phyloP scores from a whole-genome alignment of 176 grass and related monocot species.

The Thalia dealbata region DNA sequence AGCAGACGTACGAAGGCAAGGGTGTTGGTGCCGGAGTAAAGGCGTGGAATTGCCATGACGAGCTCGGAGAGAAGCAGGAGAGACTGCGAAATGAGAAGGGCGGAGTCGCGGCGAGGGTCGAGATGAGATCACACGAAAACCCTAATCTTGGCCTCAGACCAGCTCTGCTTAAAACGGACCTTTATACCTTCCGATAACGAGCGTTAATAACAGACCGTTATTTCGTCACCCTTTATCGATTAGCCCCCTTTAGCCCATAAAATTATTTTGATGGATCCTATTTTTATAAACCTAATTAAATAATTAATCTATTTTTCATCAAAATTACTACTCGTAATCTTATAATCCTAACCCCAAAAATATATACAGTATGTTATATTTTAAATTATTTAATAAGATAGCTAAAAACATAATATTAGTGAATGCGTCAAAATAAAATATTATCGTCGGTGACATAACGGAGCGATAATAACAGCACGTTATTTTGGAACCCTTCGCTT shows the following conservation, averaged over 20 bases:
- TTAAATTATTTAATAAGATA: too few species aligned
- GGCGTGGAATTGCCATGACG: background rate
- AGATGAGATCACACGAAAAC: background rate
- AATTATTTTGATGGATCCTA: too few species aligned
- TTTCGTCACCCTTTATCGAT: background rate
- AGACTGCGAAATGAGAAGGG: background rate
- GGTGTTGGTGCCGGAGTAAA: slow-evolving; percentile 4
- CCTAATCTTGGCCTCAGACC: background rate
- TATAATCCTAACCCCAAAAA: too few species aligned
- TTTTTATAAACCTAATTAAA: too few species aligned
- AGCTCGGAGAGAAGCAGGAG: background rate
- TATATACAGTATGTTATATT: too few species aligned
- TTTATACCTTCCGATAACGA: background rate
- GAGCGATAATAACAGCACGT: background rate
- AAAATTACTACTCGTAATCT: too few species aligned
- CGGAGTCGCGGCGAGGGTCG: background rate
- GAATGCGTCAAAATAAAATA: too few species aligned
- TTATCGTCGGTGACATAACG: too few species aligned
- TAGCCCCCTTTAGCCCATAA: too few species aligned
- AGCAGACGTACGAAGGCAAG: background rate
- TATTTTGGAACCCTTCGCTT: background rate
- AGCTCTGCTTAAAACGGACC: background rate
- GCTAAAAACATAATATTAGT: too few species aligned
- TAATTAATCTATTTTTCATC: too few species aligned
- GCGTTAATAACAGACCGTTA: background rate